Evolutionary conservation across 2,329 filamentous ascomycete genomes (phyloP), one percentile per base, ranked within the genome.

Genomic region (Fusarium pseudocircinatum): DNA sequence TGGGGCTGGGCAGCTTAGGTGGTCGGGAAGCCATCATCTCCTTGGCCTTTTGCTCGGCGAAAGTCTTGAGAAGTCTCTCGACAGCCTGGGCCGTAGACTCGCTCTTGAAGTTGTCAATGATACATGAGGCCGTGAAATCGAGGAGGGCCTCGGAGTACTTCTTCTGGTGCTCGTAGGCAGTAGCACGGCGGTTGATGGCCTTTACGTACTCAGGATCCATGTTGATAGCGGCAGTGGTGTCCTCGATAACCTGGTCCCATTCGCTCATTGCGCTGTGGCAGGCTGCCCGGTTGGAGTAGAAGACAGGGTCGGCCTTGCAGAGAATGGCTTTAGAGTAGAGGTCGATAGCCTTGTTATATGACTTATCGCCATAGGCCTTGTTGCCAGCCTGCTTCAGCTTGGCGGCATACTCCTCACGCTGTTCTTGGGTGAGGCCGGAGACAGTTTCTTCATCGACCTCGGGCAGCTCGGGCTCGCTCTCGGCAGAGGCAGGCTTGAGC

Each of bases 81-180:
- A 99, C 95, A 49, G 95, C 92, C 82, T 95, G 91, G 30, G 96
- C 95, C 80, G 94, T 97, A 70, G 89, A 87, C 79, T 97, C 93
- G 83, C 96, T 98, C 85, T 94, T 93, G 88, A 99, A 99, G 72
- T 93, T 93, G 82, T 99, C 96, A 82, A 99, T 97, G 83, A 99
- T 99, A 86, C 96, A 99, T 85, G 96, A 98, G 66, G 96, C 96
- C 14, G 96, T 99, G 85, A 97, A 98, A 85, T 99, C 96, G 73
- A 99, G 90, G 14, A 99, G 91, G 50, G 96, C 96, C 81, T 98
- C 96, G 82, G 95, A 96, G 86, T 93, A 97, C 84, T 92, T 93
- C 78, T 92, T 92, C 49, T 96, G 90, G 82, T 98, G 93, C 85
- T 99, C 96, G 84, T 98, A 99, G 65, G 96, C 96, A 81, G 97